Base-by-base conservation (phyloP, 140 eudicot genomes). In the Oenanthe javanica region DNA sequence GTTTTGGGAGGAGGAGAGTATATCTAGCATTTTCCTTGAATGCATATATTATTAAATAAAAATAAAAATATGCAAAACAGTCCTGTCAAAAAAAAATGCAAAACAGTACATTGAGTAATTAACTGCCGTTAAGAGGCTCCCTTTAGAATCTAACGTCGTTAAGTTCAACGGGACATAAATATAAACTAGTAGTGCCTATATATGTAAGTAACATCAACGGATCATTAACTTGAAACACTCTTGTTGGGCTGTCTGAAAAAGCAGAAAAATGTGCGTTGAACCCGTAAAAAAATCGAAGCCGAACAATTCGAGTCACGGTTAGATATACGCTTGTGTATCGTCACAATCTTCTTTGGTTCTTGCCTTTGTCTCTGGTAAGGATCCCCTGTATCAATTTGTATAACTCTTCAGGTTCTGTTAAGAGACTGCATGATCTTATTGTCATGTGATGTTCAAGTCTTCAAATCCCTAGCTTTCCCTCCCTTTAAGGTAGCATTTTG, bases 341-440 rank as follows among this genome's bases (percentile, higher is more conserved):
- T 19, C 36, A 16, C 50, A 57, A 9, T 74, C 42, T n/a, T 74
- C 36, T 46, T 74, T 25, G 77, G 36, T 74, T 46, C 54, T 46
- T 74, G 55, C 55, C 16, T 74, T 11, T n/a, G 31, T 42, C 77
- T 74, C 77, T 74, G 77, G 77, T 74, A 74, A 74, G 77, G 38
- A 46, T 74, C 77, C 55, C 54, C 40, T 74, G 36, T 61, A 46
- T 43, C 50, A 43, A 9, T 23, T 46, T 74, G 36, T 8, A 4
- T 46, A 74, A 19, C 77, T 51, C 25, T 72, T 46, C 14, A 43
- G 25, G 48, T 72, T 72, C n/a, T 36, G 6, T 74, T 18, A 46
- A 46, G 36, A 45, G 77, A 74, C 77, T 46, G 0, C 1, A 74
- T 74, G 77, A 46, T 45, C 47, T 46, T 42, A 9, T 74, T 74